phyloP scores from a whole-genome alignment of 495 filamentous ascomycete species.

The Trichocladium antarcticum region DNA sequence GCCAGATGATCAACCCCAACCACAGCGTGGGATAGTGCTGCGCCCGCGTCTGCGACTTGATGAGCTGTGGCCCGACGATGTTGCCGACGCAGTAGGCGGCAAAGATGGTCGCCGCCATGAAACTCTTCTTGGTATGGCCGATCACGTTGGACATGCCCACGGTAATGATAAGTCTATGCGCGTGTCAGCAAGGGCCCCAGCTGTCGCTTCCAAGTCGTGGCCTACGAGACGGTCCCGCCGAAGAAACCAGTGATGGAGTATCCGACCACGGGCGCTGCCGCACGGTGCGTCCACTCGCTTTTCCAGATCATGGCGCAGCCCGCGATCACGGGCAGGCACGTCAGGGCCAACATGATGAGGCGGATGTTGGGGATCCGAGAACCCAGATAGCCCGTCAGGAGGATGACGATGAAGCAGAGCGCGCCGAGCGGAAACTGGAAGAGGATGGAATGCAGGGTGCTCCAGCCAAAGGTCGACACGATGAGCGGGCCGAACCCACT shows the following conservation, averaged over 20 bases:
- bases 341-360: slow-evolving; percentile 49
- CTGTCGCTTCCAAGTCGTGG: too few species aligned
- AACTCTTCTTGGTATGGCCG: slow-evolving; percentile 66
- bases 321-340: slow-evolving; percentile 60
- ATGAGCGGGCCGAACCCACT: slow-evolving; percentile 66
- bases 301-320: slow-evolving; percentile 69
- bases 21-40: slow-evolving; percentile 61
- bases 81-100: slow-evolving; percentile 62
- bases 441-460: slow-evolving; percentile 53
- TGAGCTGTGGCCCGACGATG: slow-evolving; percentile 61
- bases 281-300: slow-evolving; percentile 50
- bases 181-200: too few species aligned
- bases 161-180: slow-evolving; percentile 54
- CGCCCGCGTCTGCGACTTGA: slow-evolving; percentile 47
- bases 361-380: slow-evolving; percentile 51
- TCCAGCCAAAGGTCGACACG: slow-evolving; percentile 62
- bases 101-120: slow-evolving; percentile 61
- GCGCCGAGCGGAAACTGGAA: slow-evolving; percentile 63
- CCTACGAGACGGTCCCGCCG: slow-evolving; percentile 52
- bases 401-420: slow-evolving; percentile 51
- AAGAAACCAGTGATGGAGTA: slow-evolving; percentile 64
- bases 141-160: slow-evolving; percentile 63
- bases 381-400: slow-evolving; percentile 52
- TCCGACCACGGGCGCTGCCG: slow-evolving; percentile 52
- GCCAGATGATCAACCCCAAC: slow-evolving; percentile 63